Conservation (phyloP, 352 stramenopile species). For the Phytophthora tubulina region DNA sequence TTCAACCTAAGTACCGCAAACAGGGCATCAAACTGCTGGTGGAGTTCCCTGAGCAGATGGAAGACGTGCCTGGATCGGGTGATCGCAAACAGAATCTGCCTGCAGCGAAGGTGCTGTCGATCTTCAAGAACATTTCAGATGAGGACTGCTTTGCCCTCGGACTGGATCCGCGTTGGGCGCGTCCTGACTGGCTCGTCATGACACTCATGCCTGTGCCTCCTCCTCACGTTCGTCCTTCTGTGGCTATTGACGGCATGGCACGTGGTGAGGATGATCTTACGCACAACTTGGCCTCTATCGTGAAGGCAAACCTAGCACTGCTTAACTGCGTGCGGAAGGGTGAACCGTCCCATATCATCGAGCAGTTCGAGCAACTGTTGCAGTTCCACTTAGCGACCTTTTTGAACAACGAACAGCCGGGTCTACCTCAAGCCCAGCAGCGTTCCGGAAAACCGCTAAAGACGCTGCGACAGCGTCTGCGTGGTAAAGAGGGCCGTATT, state of each 20-base stretch:
- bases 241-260: conserved; percentile 94
- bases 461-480: conserved; percentile 96
- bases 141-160: conserved; percentile 96
- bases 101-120: conserved; percentile 95
- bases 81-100: conserved; percentile 98
- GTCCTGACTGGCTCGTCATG: conserved; percentile 99
- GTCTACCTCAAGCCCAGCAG: conserved; percentile 96
- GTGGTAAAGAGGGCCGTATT: conserved; percentile 98
- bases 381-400: conserved; percentile 93
- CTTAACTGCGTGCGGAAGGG: conserved; percentile 96
- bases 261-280: conserved; percentile 99
- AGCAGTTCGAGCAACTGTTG: conserved; percentile 92
- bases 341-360: conserved; percentile 96
- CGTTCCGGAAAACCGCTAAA: conserved; percentile 98
- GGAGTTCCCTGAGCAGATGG: conserved; percentile 96
- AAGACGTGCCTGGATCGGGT: conserved; percentile 93
- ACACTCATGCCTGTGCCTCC: conserved; percentile 98
- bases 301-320: conserved; percentile 98
- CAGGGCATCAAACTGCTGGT: conserved; percentile 96
- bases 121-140: conserved; percentile 98
- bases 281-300: conserved; percentile 97
- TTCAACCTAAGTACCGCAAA: conserved; percentile 97
- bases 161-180: conserved; percentile 94
- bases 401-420: conserved; percentile 98
- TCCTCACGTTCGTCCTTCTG: conserved; percentile 97